Evolutionary conservation across 2,329 filamentous ascomycete species (phyloP), one percentile per base, ranked within the genome.

Genomic region (Geosmithia putterillii): DNA sequence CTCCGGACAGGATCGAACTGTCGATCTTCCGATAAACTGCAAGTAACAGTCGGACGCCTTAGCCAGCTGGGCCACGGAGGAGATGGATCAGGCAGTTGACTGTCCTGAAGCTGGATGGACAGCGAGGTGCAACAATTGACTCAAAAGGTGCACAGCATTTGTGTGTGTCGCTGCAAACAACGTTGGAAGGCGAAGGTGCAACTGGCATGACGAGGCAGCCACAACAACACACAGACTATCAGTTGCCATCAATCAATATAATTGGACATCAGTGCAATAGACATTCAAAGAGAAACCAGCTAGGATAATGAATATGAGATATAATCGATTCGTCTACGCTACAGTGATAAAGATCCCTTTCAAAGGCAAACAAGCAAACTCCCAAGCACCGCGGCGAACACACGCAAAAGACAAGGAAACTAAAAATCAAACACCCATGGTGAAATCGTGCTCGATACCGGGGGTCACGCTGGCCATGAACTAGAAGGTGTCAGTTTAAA

Each of bases 381-480:
- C n/a, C n/a, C n/a, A n/a, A n/a, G n/a, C n/a, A n/a, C n/a, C n/a
- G n/a, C n/a, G n/a, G n/a, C n/a, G n/a, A n/a, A n/a, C n/a, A n/a
- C n/a, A n/a, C n/a, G n/a, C n/a, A n/a, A n/a, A 10, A 25, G 23
- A 25, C 17, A 21, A 21, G 15, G 23, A 18, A 41, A 21, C n/a
- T 28, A 12, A 41, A 32, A 25, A 32, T 71, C 70, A 95, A 35
- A 95, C 81, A 6, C 87, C 86, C 88, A 95, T 95, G 1, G 90
- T 96, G 61, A 94, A 95, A 60, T 96, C 90, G 62, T 95, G 87
- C 65, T 96, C 90, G 62, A 98, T 96, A 40, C 89, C 89, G 6
- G 92, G 92, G 15, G 90, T 96, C 38, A 98, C 92, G 54, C 83
- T 92, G 28, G 83, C 81, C 69, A 86, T 86, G 62, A 86, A 86